Base-by-base conservation (phyloP, 148 eudicot genomes). In the Beta vulgaris region DNA sequence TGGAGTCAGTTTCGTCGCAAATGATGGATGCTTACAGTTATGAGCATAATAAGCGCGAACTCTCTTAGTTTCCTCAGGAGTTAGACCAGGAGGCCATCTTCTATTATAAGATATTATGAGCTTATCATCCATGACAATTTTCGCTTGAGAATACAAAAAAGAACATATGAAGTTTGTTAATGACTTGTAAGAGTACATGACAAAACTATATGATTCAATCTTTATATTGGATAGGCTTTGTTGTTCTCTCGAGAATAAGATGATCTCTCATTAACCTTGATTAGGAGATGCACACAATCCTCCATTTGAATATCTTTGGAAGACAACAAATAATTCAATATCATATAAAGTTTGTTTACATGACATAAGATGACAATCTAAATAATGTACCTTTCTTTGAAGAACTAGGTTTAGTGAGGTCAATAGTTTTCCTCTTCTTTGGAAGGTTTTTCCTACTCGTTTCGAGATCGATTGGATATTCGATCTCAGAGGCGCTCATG, bases 401-500 rank as follows among this genome's bases (percentile, higher is more conserved):
- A 26, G 43, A 53, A 28, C 48, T 26, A 54, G 21, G 7, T 46
- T 14, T 46, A 46, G 19, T 15, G 61, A 21, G 7, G 2, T 0
- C 35, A n/a, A 26, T 29, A n/a, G 23, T 36, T 28, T 32, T 35
- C 48, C 26, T 64, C 32, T 15, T 64, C 1, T 0, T 48, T 0
- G 23, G 4, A 1, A 16, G 51, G 2, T 1, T 9, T 46, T 21
- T 26, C 12, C 32, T 32, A 55, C 61, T n/a, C n/a, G n/a, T n/a
- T 29, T 2, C 15, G 51, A 18, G 73, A 71, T 32, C 31, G 19
- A 71, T 28, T 15, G 86, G 88, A 70, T n/a, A n/a, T n/a, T n/a
- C 83, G 7, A 85, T 80, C 71, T 85, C 91, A 14, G 76, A 32
- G 26, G 88, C 88, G 25, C 76, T 73, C 71, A 11, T 23, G 73